These are phyloP conservation scores for Mrakia hoshinonis DNA, from an alignment of 768 basidiomycete species.

Conservation along the genomic window DNA sequence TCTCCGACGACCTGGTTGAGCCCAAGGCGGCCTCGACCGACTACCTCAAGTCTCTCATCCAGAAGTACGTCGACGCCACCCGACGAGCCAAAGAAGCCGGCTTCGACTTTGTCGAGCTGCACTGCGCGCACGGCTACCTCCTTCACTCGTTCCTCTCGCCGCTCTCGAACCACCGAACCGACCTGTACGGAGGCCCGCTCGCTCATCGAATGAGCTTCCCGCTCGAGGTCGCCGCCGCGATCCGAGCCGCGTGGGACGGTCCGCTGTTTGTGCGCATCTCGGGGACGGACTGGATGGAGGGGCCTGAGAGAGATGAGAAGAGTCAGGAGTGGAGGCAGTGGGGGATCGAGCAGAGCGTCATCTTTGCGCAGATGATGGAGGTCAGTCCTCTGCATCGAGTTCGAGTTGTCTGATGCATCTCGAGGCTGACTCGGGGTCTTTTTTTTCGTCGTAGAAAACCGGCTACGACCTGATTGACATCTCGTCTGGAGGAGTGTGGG, in stretches of 20 bases:
- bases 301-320: constrained; percentile 51
- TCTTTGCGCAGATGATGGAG: constrained; percentile 52
- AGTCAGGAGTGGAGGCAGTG: constrained; percentile 57
- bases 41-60: constrained; percentile 52
- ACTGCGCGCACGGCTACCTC: constrained; percentile 46
- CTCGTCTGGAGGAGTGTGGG: constrained; percentile 59
- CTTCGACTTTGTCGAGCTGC: constrained; percentile 44
- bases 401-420: no score
- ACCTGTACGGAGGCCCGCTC: constrained; percentile 63
- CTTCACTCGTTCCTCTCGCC: constrained; percentile 62
- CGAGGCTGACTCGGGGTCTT: no score
- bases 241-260: constrained; percentile 56
- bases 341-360: constrained; percentile 68
- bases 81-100: constrained; percentile 54
- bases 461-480: constrained; percentile 70
- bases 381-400: constrained; percentile 14
- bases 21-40: constrained; percentile 54
- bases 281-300: constrained; percentile 57
- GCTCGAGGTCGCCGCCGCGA: constrained; percentile 50
- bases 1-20: constrained; percentile 47
- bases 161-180: constrained; percentile 61
- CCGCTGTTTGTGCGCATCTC: constrained; percentile 67
- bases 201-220: constrained; percentile 65
- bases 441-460: constrained; percentile 39
- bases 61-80: constrained; percentile 49